Evolutionary conservation across 441 rosid genomes (phyloP), one percentile per base, ranked within the genome.

Genomic region (Pelargonium exstipulatum): DNA sequence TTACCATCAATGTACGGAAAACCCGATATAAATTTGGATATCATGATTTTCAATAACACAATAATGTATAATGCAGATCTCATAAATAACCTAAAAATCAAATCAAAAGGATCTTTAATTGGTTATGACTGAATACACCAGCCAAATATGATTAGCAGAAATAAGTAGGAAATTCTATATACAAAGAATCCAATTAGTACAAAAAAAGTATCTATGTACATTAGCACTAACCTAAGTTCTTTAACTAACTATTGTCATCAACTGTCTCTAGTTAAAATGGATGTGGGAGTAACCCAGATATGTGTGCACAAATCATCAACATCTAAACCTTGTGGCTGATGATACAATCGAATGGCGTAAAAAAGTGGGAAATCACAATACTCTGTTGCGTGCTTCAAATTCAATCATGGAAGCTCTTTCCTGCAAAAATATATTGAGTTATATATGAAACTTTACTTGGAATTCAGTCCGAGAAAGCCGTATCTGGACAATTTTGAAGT

Each of bases 341-440:
- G 55, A 48, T 13, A 18, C 6, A 53, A 16, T 20, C 0, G 14
- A 5, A 53, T 53, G 60, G 7, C 60, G 17, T 53, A 53, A 53
- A 26, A 26, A 26, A 1, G 32, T 26, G 32, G 3, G 9, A 53
- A 16, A 14, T 53, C 60, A 53, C 60, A 53, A 17, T 53, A 53
- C 60, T 53, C 60, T 53, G 60, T 17, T 53, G 8, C 60, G 20
- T 17, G 22, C 9, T 53, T 53, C 60, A 53, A 53, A 53, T 17
- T 53, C 60, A 53, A 53, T 53, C 22, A 53, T 53, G 60, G 60
- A 53, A 16, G 60, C 22, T 16, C 17, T 53, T 53, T 53, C 60
- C 60, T 53, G 60, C 60, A 22, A 53, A 53, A 53, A 53, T 26
- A 26, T 26, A 3, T 26, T 26, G 32, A 26, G 32, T 26, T 26